Conservation (phyloP, 1,284 basidiomycete species). For the Cryptococcus jaspeensis region DNA sequence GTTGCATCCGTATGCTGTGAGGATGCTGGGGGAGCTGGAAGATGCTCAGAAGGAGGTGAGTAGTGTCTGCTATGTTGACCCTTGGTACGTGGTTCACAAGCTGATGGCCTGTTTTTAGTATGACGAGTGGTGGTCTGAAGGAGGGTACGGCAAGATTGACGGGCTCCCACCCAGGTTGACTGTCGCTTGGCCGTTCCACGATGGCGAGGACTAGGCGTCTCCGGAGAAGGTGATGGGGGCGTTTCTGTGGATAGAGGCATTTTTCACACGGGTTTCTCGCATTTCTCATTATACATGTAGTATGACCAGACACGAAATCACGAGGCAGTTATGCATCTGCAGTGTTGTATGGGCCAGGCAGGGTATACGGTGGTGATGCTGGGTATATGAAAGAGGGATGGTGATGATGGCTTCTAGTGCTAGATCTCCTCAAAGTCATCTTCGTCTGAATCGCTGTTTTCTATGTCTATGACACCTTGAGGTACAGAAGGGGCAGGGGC, state of each 20-base stretch:
- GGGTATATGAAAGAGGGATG: not conserved
- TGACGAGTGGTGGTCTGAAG: slow-evolving; percentile 52
- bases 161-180: slow-evolving; percentile 50
- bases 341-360: not conserved
- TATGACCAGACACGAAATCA: not conserved
- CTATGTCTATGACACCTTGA: not conserved
- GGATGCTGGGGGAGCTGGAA: slow-evolving; percentile 55
- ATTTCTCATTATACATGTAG: not conserved
- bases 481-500: not conserved
- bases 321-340: not conserved
- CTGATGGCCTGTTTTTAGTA: slow-evolving; percentile 30
- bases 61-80: slow-evolving; percentile 16
- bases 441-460: slow-evolving; percentile 28
- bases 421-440: slow-evolving; percentile 33
- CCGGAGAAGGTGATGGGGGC: not conserved
- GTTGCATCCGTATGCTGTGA: slow-evolving; percentile 54
- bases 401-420: not conserved
- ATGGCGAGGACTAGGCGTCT: slow-evolving; percentile 43
- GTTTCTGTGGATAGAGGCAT: not conserved
- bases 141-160: slow-evolving; percentile 49
- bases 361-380: not conserved
- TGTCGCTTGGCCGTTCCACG: slow-evolving; percentile 53
- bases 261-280: not conserved
- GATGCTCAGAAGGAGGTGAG: slow-evolving; percentile 53
- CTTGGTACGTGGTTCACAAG: not conserved